Evolutionary conservation across 2,329 filamentous ascomycete species (phyloP).

Genomic region (Curvularia verruculosa): DNA sequence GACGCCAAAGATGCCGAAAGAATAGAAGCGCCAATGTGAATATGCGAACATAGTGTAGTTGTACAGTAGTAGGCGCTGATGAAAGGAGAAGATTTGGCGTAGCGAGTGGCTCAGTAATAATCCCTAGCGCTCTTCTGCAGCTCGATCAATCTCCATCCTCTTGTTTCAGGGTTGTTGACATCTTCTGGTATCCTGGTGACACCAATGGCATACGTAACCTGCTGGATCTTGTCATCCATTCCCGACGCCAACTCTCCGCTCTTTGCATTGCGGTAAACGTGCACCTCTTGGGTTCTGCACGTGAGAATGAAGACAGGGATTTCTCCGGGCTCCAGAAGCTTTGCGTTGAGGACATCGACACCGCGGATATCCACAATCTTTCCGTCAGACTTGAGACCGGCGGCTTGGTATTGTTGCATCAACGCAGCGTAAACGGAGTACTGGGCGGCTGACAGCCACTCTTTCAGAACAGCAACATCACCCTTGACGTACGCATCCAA

Average conservation of each 20-base stretch:
- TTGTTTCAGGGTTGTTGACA: slow-evolving; percentile 94
- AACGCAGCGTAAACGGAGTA: slow-evolving; percentile 97
- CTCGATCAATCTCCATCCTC: slow-evolving; percentile 96
- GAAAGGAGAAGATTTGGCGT: slow-evolving; percentile 2
- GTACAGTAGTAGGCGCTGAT: slow-evolving; percentile 19
- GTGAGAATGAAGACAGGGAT: slow-evolving; percentile 97
- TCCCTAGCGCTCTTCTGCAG: slow-evolving; percentile 98
- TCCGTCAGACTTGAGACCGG: slow-evolving; percentile 91
- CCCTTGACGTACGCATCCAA: slow-evolving; percentile 98
- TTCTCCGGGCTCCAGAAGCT: slow-evolving; percentile 83
- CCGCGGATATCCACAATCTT: slow-evolving; percentile 93
- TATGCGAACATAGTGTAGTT: slow-evolving; percentile 24
- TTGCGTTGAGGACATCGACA: slow-evolving; percentile 83
- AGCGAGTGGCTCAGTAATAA: slow-evolving; percentile 65
- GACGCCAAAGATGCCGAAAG: slow-evolving; percentile 42
- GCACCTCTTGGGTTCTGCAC: slow-evolving; percentile 94
- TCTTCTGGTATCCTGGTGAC: slow-evolving; percentile 93
- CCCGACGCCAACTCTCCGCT: slow-evolving; percentile 87
- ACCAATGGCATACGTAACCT: slow-evolving; percentile 97
- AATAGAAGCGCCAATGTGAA: slow-evolving; percentile 22
- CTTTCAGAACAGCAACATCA: slow-evolving; percentile 84
- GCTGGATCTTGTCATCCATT: slow-evolving; percentile 98
- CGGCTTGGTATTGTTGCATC: slow-evolving; percentile 92
- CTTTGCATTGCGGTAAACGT: slow-evolving; percentile 94
- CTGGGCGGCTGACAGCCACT: slow-evolving; percentile 95